Evolutionary conservation across 495 filamentous ascomycete species (phyloP).

Genomic region (Daldinia concentrica): DNA sequence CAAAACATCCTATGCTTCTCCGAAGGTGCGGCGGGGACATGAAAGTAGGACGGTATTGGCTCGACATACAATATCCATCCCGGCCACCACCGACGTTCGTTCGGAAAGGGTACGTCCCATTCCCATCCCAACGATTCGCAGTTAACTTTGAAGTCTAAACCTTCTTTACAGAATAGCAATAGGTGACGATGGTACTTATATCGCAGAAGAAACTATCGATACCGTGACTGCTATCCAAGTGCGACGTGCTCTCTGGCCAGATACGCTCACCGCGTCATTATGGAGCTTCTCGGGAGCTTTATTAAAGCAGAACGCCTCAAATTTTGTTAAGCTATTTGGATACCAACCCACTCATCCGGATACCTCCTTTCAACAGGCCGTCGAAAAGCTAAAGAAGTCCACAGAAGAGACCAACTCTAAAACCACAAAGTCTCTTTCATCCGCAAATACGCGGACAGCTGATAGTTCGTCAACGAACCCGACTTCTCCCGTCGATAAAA

Average conservation of each 20-base stretch:
- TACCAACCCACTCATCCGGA: constrained; percentile 30
- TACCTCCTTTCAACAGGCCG: constrained; percentile 34
- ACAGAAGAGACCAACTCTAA: constrained; percentile 26
- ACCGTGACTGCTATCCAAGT: constrained; percentile 41
- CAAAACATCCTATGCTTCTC: constrained; percentile 18
- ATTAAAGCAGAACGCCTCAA: constrained; percentile 41
- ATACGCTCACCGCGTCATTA: constrained; percentile 45
- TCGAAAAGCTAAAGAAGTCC: constrained; percentile 48
- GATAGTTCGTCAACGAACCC: constrained; percentile 33
- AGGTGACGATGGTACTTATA: constrained; percentile 46
- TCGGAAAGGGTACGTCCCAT: constrained; percentile 49
- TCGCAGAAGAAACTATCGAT: constrained; percentile 45
- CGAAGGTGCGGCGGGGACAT: constrained; percentile 37
- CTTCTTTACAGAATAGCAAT: constrained; percentile 44
- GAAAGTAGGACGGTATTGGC: constrained; percentile 46
- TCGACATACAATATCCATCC: constrained; percentile 54
- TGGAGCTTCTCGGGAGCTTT: constrained; percentile 49
- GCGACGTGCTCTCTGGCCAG: constrained; percentile 50
- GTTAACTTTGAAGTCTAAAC: constrained; percentile 30
- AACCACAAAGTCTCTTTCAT: constrained; percentile 17
- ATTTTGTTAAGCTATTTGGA: constrained; percentile 48
- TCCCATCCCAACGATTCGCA: background rate
- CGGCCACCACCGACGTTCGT: constrained; percentile 54
- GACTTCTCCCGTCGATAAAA: constrained; percentile 30
- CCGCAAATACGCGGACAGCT: constrained; percentile 26